Percentiles rank a stretch among this genome's conserved stretches.
Conservation (phyloP, 768 basidiomycete genomes). For the Hericium erinaceus region DNA sequence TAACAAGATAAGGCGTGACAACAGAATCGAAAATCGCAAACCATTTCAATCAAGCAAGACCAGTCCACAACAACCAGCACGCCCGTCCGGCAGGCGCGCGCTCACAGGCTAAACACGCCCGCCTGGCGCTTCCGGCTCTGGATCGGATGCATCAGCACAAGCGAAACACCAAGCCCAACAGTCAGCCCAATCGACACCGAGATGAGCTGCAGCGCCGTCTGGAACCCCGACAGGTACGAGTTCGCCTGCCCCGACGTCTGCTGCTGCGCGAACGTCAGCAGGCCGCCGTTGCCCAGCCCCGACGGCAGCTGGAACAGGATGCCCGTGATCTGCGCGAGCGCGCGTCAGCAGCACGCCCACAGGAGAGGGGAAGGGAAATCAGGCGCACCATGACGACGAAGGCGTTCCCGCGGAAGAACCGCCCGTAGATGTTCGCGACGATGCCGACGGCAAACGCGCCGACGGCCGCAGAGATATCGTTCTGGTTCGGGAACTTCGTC, state of each 20-base stretch:
- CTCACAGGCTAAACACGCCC: conserved; percentile 53
- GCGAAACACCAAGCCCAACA: conserved; percentile 65
- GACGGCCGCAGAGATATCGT: conserved; percentile 71
- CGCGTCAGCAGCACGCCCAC: neutral
- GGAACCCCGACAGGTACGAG: conserved; percentile 62
- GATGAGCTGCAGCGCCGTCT: conserved; percentile 67
- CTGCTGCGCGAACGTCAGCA: conserved; percentile 59
- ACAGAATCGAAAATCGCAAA: too few species aligned
- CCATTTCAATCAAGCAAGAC: neutral
- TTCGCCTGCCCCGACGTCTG: conserved; percentile 39
- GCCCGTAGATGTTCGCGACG: conserved; percentile 68
- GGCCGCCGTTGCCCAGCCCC: conserved; percentile 71
- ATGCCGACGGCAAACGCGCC: conserved; percentile 79
- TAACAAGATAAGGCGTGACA: too few species aligned
- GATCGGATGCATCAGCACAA: conserved; percentile 57
- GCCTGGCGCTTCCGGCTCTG: conserved; percentile 47
- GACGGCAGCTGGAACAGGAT: conserved; percentile 82
- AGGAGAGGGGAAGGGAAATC: neutral
- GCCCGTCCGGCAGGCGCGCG: too few species aligned
- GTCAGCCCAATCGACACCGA: conserved; percentile 73
- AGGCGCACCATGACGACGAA: conserved; percentile 71
- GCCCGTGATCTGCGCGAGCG: conserved; percentile 44
- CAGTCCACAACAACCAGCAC: too few species aligned
- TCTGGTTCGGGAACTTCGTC: conserved; percentile 51
- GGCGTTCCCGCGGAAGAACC: conserved; percentile 62